Conservation (phyloP, 169 alveolate genomes). For the Plasmodium inui region DNA sequence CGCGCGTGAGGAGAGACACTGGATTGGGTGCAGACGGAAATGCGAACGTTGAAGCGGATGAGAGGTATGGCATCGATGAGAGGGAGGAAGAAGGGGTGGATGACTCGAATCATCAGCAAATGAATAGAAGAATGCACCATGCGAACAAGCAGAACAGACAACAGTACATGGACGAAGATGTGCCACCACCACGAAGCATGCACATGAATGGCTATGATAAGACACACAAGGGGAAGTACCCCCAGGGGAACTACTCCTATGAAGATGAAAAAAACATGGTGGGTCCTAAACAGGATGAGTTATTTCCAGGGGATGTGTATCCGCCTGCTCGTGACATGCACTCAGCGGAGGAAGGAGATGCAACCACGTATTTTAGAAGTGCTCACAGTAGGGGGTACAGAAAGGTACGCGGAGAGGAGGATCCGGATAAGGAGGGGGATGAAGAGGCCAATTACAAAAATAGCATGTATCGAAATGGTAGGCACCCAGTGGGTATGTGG, state of each 20-base stretch:
- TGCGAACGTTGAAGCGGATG: background rate
- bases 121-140: background rate
- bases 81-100: background rate
- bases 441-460: background rate
- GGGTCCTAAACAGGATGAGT: background rate
- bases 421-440: background rate
- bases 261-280: background rate
- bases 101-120: background rate
- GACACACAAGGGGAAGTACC: background rate
- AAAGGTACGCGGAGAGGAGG: background rate
- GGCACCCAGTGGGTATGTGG: background rate
- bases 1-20: slow-evolving; percentile 4
- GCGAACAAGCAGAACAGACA: background rate
- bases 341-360: background rate
- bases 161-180: background rate
- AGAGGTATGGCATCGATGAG: background rate
- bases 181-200: background rate
- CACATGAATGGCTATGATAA: background rate
- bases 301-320: background rate
- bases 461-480: background rate
- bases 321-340: background rate
- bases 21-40: background rate
- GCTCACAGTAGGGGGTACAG: background rate
- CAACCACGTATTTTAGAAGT: background rate
- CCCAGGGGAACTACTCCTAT: background rate